These are phyloP conservation scores for Mallotus japonicus DNA, from an alignment of 441 rosid species.

Conservation along the genomic window DNA sequence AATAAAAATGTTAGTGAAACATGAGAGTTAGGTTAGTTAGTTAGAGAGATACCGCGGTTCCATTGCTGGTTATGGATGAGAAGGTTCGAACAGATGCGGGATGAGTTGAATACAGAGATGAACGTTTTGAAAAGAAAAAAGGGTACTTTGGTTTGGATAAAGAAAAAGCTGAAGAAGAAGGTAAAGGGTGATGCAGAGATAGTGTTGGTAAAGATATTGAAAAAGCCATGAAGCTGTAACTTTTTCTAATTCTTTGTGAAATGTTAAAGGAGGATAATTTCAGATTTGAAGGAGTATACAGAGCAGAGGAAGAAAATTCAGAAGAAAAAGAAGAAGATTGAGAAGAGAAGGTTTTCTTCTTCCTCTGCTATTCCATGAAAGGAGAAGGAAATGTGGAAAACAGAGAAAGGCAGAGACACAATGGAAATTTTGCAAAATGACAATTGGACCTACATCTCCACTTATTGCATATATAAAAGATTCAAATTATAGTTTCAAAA, in stretches of 20 bases:
- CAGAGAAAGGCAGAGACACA: background rate
- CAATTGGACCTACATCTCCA: background rate
- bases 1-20: background rate
- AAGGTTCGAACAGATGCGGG: constrained; percentile 25
- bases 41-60: constrained; percentile 40
- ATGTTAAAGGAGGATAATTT: background rate
- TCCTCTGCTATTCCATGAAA: background rate
- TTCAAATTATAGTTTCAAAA: no score
- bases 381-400: background rate
- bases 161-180: constrained; percentile 16
- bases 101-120: constrained; percentile 12
- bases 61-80: constrained; percentile 40
- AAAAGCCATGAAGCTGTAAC: constrained; percentile 5
- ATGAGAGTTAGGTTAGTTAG: constrained; percentile 17
- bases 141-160: constrained; percentile 27
- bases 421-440: background rate
- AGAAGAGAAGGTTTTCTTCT: background rate
- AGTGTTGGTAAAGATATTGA: background rate
- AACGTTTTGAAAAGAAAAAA: constrained; percentile 10
- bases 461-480: no score
- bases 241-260: no score
- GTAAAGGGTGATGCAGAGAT: background rate
- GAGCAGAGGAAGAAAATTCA: background rate
- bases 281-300: no score
- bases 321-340: background rate